Evolutionary conservation across 441 rosid species (phyloP), one percentile per base, ranked within the genome.

Genomic region (Corymbia calophylla): DNA sequence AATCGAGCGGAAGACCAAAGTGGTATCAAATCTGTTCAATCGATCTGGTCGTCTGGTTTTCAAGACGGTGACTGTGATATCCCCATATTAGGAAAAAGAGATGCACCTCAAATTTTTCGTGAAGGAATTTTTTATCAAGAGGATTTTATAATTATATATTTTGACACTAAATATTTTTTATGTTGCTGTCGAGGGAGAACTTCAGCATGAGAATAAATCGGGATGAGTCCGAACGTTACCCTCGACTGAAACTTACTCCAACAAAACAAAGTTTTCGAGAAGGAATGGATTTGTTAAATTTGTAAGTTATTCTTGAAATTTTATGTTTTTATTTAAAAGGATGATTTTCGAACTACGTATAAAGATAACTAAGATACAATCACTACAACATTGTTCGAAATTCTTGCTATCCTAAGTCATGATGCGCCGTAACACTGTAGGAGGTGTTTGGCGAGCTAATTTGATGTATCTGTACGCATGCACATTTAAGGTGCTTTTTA

Each of bases 21-120:
- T 32, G 19, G 77, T 68, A 68, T 6, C 17, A 4, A 3, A 8
- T 31, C 3, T 3, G 1, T 31, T 64, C 4, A 2, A 66, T 31
- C 12, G 0, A 3, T 31, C 44, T n/a, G n/a, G n/a, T 3, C 4
- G 6, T 18, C 23, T 32, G 3, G 31, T 17, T 31, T 5, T 31
- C 21, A 31, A 31, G 3, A 31, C 2, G 1, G 2, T 16, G 23
- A 3, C 39, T 1, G 10, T 17, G 19, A 68, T 68, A 19, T 68
- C 9, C 9, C 23, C 4, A 0, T 9, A 17, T 68, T 68, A 17
- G 12, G 6, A 68, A 68, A 70, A 70, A 12, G 81, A 35, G 14
- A 35, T 39, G 47, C 2, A 0, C 1, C 23, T 27, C 11, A 21
- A 68, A 9, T 1, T 2, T 70, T 19, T 35, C 10, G 23, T 32